A percentile compares a stretch with the other conserved stretches of the same genome.
Evolutionary conservation across 2,329 filamentous ascomycete genomes (phyloP).

Genomic region (Colletotrichum viniferum): DNA sequence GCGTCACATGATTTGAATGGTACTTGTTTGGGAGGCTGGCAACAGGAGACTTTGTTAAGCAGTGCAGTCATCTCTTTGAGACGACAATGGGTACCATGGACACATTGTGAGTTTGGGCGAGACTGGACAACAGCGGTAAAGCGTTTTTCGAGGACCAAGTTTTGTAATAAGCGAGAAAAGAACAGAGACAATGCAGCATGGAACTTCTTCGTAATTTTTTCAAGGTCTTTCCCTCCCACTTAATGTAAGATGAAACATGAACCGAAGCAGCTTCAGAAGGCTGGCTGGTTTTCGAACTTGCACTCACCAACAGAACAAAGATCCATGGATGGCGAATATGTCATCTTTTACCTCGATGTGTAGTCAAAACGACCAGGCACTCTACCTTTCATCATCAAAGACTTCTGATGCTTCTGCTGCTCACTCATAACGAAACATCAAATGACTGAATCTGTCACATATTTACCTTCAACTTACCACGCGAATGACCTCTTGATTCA

Average conservation of each 20-base stretch:
- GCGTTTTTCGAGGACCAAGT: neutral
- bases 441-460: neutral
- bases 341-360: neutral
- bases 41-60: neutral
- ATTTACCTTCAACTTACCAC: neutral
- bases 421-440: neutral
- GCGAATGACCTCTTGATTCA: neutral
- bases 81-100: neutral
- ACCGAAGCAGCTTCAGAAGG: neutral
- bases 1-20: neutral
- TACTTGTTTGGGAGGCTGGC: neutral
- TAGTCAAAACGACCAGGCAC: neutral
- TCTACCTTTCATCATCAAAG: neutral
- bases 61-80: neutral
- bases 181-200: neutral
- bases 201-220: neutral
- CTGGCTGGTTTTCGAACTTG: neutral
- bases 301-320: rapidly evolving
- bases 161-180: neutral
- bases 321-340: neutral
- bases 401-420: neutral
- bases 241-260: neutral
- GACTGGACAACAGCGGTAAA: neutral
- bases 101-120: neutral
- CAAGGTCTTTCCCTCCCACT: neutral